Percentiles rank a stretch among this genome's conserved stretches.
Conservation (phyloP, 2,329 filamentous ascomycete genomes). For the Trichothecium sympodiale region DNA sequence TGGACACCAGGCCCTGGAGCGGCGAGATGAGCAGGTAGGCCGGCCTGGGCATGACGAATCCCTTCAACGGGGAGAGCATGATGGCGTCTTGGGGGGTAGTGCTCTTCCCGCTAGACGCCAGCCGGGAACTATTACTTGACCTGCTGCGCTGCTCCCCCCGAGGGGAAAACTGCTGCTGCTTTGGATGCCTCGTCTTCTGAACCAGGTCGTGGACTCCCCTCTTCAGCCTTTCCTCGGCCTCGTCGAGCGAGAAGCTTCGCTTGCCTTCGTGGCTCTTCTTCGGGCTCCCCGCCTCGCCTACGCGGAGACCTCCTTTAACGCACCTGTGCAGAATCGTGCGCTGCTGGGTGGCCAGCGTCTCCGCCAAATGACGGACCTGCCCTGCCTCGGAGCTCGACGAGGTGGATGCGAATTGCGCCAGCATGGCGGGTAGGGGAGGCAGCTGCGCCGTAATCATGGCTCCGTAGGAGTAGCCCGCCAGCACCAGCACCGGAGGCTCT, state of each 20-base stretch:
- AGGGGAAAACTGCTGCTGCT: conserved; percentile 2
- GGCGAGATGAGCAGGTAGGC: conserved; percentile 61
- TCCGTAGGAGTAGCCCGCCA: conserved; percentile 86
- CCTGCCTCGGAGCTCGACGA: conserved; percentile 44
- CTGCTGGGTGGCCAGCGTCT: conserved; percentile 54
- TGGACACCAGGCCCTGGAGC: conserved; percentile 46
- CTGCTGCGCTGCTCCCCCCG: too few relatives aligned
- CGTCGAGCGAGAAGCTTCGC: conserved; percentile 27
- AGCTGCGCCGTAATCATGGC: conserved; percentile 69
- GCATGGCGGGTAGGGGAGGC: conserved; percentile 48
- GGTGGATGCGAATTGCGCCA: conserved; percentile 46
- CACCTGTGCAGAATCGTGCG: conserved; percentile 28
- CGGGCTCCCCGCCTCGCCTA: conserved; percentile 5
- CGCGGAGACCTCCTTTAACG: conserved; percentile 3
- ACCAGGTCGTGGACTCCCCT: conserved; percentile 37
- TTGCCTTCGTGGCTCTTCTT: conserved; percentile 5
- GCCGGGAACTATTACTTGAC: too few relatives aligned
- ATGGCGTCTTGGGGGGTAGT: too few relatives aligned
- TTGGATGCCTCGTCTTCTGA: conserved; percentile 23
- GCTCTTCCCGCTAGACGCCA: too few relatives aligned
- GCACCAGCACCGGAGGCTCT: conserved; percentile 33
- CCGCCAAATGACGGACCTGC: conserved; percentile 61
- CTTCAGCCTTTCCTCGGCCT: conserved; percentile 35
- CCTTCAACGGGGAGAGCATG: conserved; percentile 18
- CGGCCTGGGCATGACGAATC: conserved; percentile 24